Percentiles rank a stretch among this genome's conserved stretches.
Conservation (phyloP, 1,139 yeast genomes). For the Wickerhamomyces sp. region DNA sequence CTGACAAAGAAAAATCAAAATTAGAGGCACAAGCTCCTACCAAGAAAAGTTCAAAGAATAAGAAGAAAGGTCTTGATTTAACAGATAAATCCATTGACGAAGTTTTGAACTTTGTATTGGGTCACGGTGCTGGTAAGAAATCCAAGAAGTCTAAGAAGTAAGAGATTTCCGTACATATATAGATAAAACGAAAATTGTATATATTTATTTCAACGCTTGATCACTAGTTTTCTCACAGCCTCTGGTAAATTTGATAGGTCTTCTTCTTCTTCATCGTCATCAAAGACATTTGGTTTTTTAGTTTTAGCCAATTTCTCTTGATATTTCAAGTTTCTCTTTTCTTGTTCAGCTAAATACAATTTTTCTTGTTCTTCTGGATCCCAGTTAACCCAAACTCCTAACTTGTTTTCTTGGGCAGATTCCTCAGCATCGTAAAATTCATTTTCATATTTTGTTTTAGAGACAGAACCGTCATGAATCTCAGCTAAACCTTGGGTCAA, state of each 20-base stretch:
- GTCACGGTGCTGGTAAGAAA: constrained; percentile 42
- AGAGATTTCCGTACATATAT: constrained; percentile 1
- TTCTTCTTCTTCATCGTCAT: constrained; percentile 24
- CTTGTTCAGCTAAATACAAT: constrained; percentile 27
- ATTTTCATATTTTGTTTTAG: constrained; percentile 49
- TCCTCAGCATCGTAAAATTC: constrained; percentile 61
- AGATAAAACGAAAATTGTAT: background rate
- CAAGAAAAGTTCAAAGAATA: constrained; percentile 13
- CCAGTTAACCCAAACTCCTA: constrained; percentile 67
- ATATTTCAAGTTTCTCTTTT: constrained; percentile 22
- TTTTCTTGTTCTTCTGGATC: constrained; percentile 37
- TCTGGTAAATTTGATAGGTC: constrained; percentile 26
- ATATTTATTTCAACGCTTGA: constrained; percentile 9
- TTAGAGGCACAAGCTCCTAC: constrained; percentile 12
- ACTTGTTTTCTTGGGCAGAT: constrained; percentile 47
- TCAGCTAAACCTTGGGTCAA: constrained; percentile 62
- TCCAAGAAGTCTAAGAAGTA: constrained; percentile 12
- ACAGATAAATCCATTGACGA: constrained; percentile 56
- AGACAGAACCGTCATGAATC: constrained; percentile 62
- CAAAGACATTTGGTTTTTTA: constrained; percentile 21
- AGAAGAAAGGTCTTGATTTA: constrained; percentile 4
- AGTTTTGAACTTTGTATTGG: constrained; percentile 60
- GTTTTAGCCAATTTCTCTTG: constrained; percentile 19
- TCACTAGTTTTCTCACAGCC: constrained; percentile 24
- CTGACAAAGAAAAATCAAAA: constrained; percentile 11